These are phyloP conservation scores for Globisporangium paroecandrum DNA, from an alignment of 352 stramenopile species.

Conservation along the genomic window DNA sequence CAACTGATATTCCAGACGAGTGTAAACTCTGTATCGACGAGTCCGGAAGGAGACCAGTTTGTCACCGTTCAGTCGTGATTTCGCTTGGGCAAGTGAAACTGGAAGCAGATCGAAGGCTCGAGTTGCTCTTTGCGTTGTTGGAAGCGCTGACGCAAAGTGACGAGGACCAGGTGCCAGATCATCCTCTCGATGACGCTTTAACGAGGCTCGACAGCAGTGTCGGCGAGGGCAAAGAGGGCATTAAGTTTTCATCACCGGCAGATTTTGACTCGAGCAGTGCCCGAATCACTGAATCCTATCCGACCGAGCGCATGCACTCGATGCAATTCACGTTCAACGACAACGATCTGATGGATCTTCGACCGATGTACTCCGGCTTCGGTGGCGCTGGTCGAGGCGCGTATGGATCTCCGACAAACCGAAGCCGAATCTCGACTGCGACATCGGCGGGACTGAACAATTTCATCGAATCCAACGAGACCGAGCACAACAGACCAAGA, in stretches of 20 bases:
- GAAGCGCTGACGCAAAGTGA: slow-evolving; percentile 62
- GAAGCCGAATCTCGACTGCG: slow-evolving; percentile 67
- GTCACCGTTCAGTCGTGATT: slow-evolving; percentile 60
- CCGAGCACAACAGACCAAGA: slow-evolving; percentile 30
- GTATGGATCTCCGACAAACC: slow-evolving; percentile 45
- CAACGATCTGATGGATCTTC: slow-evolving; percentile 43
- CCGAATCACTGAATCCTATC: slow-evolving; percentile 26
- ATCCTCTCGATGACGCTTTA: slow-evolving; percentile 26
- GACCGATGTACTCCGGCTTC: slow-evolving; percentile 70
- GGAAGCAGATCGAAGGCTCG: slow-evolving; percentile 75
- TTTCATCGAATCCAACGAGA: slow-evolving; percentile 21
- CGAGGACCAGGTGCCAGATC: slow-evolving; percentile 14
- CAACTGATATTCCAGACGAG: slow-evolving; percentile 30
- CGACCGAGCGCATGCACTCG: slow-evolving; percentile 57
- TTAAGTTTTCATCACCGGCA: slow-evolving; percentile 11
- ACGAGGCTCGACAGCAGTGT: slow-evolving; percentile 30
- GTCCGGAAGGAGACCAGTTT: slow-evolving; percentile 44
- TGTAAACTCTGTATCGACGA: slow-evolving; percentile 72
- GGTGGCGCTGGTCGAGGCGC: slow-evolving; percentile 12
- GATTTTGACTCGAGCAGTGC: slow-evolving; percentile 22
- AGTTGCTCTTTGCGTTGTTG: slow-evolving; percentile 77
- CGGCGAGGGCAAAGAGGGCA: slow-evolving; percentile 20
- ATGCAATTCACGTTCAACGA: slow-evolving; percentile 66
- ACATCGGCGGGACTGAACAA: slow-evolving; percentile 53
- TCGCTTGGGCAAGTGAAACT: slow-evolving; percentile 83